Percentiles rank a stretch among this genome's conserved stretches.
Conservation (phyloP, 164 flowering plant genomes). For the Buxus sempervirens region DNA sequence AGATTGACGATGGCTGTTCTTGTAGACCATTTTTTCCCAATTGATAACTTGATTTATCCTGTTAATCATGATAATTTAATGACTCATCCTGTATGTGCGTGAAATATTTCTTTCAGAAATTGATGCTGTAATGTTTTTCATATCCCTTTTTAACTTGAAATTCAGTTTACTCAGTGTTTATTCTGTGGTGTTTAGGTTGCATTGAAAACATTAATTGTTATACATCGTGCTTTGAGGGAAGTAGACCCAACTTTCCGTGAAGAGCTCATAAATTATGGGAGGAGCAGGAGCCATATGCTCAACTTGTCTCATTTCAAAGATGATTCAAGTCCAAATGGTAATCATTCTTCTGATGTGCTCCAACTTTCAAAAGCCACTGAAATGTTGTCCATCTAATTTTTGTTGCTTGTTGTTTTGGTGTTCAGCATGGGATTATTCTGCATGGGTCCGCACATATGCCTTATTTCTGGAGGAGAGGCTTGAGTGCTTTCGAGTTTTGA, state of each 20-base stretch:
- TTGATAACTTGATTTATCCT: background rate
- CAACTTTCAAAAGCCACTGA: background rate
- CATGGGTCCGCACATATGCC: conserved; percentile 94
- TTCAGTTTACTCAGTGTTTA: conserved; percentile 8
- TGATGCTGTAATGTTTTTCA: conserved; percentile 1
- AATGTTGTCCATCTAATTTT: conserved; percentile 1
- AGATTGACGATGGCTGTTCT: background rate
- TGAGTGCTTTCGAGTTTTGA: conserved; percentile 84
- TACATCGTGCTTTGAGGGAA: conserved; percentile 96
- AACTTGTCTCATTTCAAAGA: conserved; percentile 95
- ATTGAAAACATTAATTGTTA: conserved; percentile 82
- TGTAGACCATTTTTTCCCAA: background rate
- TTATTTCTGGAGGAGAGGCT: conserved; percentile 88
- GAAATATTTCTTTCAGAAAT: conserved; percentile 2
- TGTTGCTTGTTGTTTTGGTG: conserved; percentile 26
- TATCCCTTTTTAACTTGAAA: conserved; percentile 1
- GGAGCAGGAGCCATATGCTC: conserved; percentile 86
- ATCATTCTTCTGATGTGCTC: conserved; percentile 3
- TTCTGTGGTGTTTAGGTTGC: conserved; percentile 59
- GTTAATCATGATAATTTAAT: background rate
- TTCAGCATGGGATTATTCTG: conserved; percentile 98
- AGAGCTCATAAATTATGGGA: conserved; percentile 82
- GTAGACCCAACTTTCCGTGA: conserved; percentile 94
- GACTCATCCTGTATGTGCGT: background rate
- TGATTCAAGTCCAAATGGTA: conserved; percentile 95